Evolutionary conservation across 345 rosid species (phyloP).

Genomic region (Bretschneidera sinensis): DNA sequence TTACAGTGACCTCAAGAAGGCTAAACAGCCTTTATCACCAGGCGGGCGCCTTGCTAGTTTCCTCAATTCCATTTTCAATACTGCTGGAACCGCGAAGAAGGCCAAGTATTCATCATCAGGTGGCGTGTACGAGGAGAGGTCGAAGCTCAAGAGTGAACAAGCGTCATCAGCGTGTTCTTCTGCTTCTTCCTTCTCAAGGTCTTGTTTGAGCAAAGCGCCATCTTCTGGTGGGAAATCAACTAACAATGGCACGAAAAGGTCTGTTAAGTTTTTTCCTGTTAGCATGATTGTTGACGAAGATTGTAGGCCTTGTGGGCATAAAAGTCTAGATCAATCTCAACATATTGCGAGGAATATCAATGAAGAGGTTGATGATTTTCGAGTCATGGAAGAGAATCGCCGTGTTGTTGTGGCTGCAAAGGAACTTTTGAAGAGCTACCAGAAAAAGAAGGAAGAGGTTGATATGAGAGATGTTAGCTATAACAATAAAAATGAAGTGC

Average conservation of each 20-base stretch:
- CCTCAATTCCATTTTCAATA: constrained; percentile 69
- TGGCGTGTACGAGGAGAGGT: constrained; percentile 19
- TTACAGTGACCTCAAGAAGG: constrained; percentile 75
- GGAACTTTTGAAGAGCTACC: constrained; percentile 59
- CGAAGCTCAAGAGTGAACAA: constrained; percentile 24
- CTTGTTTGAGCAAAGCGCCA: constrained; percentile 71
- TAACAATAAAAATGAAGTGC: constrained; percentile 1
- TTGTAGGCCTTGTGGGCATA: constrained; percentile 51
- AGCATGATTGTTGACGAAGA: constrained; percentile 79
- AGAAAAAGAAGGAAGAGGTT: constrained; percentile 34
- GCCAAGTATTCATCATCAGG: constrained; percentile 25
- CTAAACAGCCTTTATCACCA: constrained; percentile 88
- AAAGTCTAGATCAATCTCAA: constrained; percentile 23
- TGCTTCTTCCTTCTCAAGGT: constrained; percentile 79
- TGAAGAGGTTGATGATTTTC: constrained; percentile 21
- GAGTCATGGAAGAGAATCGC: constrained; percentile 43
- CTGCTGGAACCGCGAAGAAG: constrained; percentile 42
- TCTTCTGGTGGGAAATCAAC: constrained; percentile 40
- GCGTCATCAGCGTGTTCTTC: constrained; percentile 56
- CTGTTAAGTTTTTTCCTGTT: constrained; percentile 71
- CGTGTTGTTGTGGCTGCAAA: constrained; percentile 67
- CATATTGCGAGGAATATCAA: background rate
- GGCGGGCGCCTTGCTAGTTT: constrained; percentile 72
- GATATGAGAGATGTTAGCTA: constrained; percentile 13
- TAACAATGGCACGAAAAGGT: constrained; percentile 47